These are phyloP conservation scores for Isoetes taiwanensis DNA, from an alignment of 75 land plant species.

Conservation along the genomic window DNA sequence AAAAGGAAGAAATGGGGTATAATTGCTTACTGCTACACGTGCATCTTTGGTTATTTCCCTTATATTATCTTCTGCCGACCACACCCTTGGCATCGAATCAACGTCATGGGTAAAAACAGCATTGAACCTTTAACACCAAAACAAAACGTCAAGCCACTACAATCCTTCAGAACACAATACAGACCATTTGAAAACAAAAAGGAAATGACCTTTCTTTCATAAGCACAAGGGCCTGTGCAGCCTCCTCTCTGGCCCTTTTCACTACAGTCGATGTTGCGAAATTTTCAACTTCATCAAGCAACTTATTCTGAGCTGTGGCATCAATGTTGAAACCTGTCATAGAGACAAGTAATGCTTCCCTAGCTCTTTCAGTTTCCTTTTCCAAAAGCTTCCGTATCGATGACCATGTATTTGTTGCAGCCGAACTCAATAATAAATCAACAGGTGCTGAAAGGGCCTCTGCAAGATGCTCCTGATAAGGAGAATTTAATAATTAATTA, in stretches of 20 bases:
- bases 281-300: neutral
- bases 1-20: neutral
- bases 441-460: neutral
- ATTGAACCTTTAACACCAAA: neutral
- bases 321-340: neutral
- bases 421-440: neutral
- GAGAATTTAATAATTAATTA: neutral
- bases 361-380: neutral
- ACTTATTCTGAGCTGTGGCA: neutral
- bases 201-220: neutral
- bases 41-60: conserved; percentile 1
- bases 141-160: neutral
- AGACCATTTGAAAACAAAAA: neutral
- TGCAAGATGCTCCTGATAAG: neutral
- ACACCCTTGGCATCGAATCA: conserved; percentile 3
- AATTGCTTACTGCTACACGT: conserved; percentile 3
- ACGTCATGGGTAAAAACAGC: neutral
- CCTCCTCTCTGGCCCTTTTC: conserved; percentile 2
- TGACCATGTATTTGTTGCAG: neutral
- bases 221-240: neutral
- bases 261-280: neutral
- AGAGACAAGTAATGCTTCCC: neutral
- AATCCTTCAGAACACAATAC: too few species aligned
- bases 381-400: neutral
- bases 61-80: neutral